phyloP scores from a whole-genome alignment of 1,284 basidiomycete genomes.

The Xerocomus amazonicus region DNA sequence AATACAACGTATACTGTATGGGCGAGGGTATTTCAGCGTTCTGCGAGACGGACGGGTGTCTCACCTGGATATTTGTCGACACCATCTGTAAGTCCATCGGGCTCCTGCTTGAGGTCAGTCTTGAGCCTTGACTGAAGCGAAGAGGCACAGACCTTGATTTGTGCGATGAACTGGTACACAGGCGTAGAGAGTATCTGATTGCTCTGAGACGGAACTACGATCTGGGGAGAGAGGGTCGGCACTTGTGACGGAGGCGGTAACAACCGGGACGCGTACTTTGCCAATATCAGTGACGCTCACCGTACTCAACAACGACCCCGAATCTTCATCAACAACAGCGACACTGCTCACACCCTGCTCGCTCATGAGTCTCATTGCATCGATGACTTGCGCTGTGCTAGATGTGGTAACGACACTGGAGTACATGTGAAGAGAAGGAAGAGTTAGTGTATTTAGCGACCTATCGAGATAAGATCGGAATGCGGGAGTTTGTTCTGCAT shows the following conservation, averaged over 20 bases:
- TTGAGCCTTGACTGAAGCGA: not conserved
- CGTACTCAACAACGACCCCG: conserved; percentile 57
- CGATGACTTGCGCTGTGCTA: conserved; percentile 57
- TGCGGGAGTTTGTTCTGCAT: conserved; percentile 45
- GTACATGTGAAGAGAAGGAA: conserved; percentile 64
- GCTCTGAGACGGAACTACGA: conserved; percentile 71
- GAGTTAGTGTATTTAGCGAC: conserved; percentile 51
- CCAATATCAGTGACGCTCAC: conserved; percentile 77
- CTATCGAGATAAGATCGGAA: conserved; percentile 55
- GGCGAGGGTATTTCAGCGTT: not conserved
- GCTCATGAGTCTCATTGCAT: conserved; percentile 78
- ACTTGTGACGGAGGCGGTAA: not conserved
- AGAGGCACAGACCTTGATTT: conserved; percentile 55
- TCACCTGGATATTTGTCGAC: conserved; percentile 70
- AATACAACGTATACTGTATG: conserved; percentile 67
- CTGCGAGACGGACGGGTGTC: conserved; percentile 1
- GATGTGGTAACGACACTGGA: conserved; percentile 56
- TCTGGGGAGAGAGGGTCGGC: conserved; percentile 33
- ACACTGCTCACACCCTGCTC: conserved; percentile 76
- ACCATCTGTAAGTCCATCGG: conserved; percentile 67
- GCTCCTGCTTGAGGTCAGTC: conserved; percentile 41
- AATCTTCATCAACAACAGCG: conserved; percentile 65
- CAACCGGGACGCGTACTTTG: conserved; percentile 41
- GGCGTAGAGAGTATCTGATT: conserved; percentile 67
- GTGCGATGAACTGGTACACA: conserved; percentile 60